Conservation (phyloP, 192 early-diverging fungal species). For the Coemansia sp. region DNA sequence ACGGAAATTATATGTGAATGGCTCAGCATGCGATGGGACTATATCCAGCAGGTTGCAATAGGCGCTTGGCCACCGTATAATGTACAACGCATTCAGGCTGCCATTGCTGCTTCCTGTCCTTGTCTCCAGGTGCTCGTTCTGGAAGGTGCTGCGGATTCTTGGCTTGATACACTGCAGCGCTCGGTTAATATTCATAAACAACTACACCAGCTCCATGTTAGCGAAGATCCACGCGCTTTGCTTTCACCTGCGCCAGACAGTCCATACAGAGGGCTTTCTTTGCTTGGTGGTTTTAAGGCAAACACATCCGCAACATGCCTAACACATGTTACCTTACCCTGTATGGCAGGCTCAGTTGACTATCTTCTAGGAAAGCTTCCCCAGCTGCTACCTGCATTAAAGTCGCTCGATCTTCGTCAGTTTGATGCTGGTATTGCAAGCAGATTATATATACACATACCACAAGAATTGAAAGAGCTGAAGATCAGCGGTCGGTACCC, state of each 20-base stretch:
- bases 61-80: slow-evolving; percentile 52
- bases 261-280: slow-evolving; percentile 10
- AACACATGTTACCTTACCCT: slow-evolving; percentile 48
- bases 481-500: slow-evolving; percentile 37
- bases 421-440: slow-evolving; percentile 30
- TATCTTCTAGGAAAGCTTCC: slow-evolving; percentile 30
- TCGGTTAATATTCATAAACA: slow-evolving; percentile 25
- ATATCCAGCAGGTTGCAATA: slow-evolving; percentile 23
- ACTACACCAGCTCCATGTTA: slow-evolving; percentile 36
- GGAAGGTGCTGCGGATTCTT: slow-evolving; percentile 40
- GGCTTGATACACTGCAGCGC: slow-evolving; percentile 30
- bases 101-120: slow-evolving; percentile 20
- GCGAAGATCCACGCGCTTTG: slow-evolving; percentile 37
- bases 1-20: slow-evolving; percentile 43
- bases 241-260: slow-evolving; percentile 35
- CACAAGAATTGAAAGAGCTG: slow-evolving; percentile 13
- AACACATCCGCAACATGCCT: slow-evolving; percentile 8
- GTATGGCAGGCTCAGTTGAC: slow-evolving; percentile 31
- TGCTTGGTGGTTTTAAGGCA: slow-evolving; percentile 18
- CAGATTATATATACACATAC: slow-evolving; percentile 26
- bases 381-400: slow-evolving; percentile 16
- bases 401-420: slow-evolving; percentile 38
- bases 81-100: slow-evolving; percentile 30
- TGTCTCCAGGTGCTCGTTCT: slow-evolving; percentile 24
- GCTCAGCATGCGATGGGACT: slow-evolving; percentile 30